These are phyloP conservation scores for Hysterium pulicare DNA, from an alignment of 2,329 filamentous ascomycete species.

Conservation along the genomic window DNA sequence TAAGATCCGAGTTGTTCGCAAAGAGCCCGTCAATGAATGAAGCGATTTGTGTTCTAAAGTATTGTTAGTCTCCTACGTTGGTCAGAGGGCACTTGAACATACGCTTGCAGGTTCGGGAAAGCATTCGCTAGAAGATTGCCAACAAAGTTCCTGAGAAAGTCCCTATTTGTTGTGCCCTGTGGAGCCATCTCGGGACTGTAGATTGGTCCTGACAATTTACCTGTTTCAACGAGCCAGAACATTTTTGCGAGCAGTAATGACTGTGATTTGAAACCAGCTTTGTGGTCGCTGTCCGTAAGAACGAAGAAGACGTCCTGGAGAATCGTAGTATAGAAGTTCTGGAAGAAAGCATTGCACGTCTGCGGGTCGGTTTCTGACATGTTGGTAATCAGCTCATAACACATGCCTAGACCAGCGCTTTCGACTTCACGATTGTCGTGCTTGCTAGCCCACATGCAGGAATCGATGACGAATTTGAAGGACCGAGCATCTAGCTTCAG, in stretches of 20 bases:
- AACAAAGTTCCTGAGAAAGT: slow-evolving; percentile 87
- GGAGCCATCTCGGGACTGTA: slow-evolving; percentile 82
- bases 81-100: slow-evolving; percentile 42
- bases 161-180: slow-evolving; percentile 79
- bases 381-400: slow-evolving; percentile 93
- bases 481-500: slow-evolving; percentile 92
- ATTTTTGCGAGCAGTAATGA: slow-evolving; percentile 89
- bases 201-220: slow-evolving; percentile 90
- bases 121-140: slow-evolving; percentile 80
- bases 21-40: slow-evolving; percentile 89
- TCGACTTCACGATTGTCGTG: slow-evolving; percentile 99
- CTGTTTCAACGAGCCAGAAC: slow-evolving; percentile 88
- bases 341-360: slow-evolving; percentile 94
- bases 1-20: slow-evolving; percentile 79
- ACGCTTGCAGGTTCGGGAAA: slow-evolving; percentile 90
- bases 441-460: slow-evolving; percentile 99
- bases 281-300: slow-evolving; percentile 94
- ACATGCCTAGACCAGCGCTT: slow-evolving; percentile 95
- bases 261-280: slow-evolving; percentile 98
- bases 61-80: slow-evolving; percentile 23
- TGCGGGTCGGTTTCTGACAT: slow-evolving; percentile 86
- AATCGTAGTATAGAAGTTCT: slow-evolving; percentile 93
- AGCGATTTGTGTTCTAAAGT: slow-evolving; percentile 72
- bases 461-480: slow-evolving; percentile 99
- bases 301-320: slow-evolving; percentile 98